Evolutionary conservation across 805 yeast genomes (phyloP), one percentile per base, ranked within the genome.

Genomic region (Lipomyces spencermartinsiae): DNA sequence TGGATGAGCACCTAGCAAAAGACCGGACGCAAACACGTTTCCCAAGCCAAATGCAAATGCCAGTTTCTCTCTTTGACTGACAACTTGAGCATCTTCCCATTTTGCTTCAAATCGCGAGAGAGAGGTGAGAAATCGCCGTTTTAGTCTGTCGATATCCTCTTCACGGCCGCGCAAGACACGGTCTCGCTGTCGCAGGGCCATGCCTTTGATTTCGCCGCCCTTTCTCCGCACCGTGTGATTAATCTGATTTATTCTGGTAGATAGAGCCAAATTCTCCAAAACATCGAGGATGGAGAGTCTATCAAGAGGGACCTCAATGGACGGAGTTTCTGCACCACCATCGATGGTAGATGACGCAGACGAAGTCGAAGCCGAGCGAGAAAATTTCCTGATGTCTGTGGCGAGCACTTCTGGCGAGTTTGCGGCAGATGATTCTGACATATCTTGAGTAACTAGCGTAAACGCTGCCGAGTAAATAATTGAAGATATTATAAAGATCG

Each of bases 31-130:
- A 56, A 94, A 91, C 7, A 94, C 85, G 63, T 86, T 79, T 66
- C 87, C 85, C 53, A 92, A 81, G 0, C 96, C 88, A 55, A 87
- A 78, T 0, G 97, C 88, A 76, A 92, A 95, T 76, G 92, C 92
- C 31, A 88, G 73, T 77, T 94, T 94, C 75, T 94, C 97, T 7
- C 90, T 83, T 35, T 78, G 82, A 54, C 80, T 74, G 39, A 80
- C 77, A 12, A 72, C 70, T 31, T 62, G 59, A 12, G 73, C 59
- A 69, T 69, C 58, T 58, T 69, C 70, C 73, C 73, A 61, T 60
- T 68, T 75, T 25, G 73, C 65, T 62, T 80, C 82, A 35, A 80
- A 69, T 51, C 71, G 66, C 51, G 71, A 75, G 59, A 81, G 72
- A 58, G 74, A 77, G 33, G 59, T 46, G 22, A 74, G 57, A 35